Evolutionary conservation across 257 asterid genomes (phyloP), one percentile per base, ranked within the genome.

Genomic region (Ocimum tenuiflorum): DNA sequence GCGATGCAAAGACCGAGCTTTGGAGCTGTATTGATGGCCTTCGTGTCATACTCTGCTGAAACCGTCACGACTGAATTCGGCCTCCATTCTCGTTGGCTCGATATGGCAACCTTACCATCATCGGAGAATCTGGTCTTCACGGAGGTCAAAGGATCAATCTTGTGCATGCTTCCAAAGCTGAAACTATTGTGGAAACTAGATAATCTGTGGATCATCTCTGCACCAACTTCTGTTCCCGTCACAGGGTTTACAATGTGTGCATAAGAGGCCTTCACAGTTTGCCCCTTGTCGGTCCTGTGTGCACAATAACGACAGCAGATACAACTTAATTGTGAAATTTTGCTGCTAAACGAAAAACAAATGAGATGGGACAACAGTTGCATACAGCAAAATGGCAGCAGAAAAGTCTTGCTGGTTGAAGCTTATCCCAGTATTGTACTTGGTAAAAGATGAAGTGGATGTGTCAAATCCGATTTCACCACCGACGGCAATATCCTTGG

Each of bases 1-100:
- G 92, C 89, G 52, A 90, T 72, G 64, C 86, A 77, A 49, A 90
- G 88, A 47, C 96, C 96, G 6, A 86, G 64, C 55, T 78, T 90
- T 8, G 96, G 96, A 6, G 80, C 73, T 12, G 78, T 54, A 23
- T 71, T 76, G 35, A 46, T 69, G 60, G 77, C 60, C 77, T 87
- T 90, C 0, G 88, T 69, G 81, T 85, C 91, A 19, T 81, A 90
- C 85, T 90, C 95, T 0, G 95, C 95, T 31, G 97, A 90, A 52
- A 90, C 35, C 2, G 95, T 88, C 19, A 79, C 85, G 10, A 85
- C 72, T 7, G 97, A 87, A 70, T 87, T 87, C 7, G 92, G 92
- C 70, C 97, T 78, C 97, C 97, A 90, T 71, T 84, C 89, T 33
- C 87, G 80, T 68, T 88, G 96, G 78, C 83, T 80, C 72, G 78